Evolutionary conservation across 2,329 filamentous ascomycete species (phyloP), one percentile per base, ranked within the genome.

Genomic region (Paecilomyces sp.): DNA sequence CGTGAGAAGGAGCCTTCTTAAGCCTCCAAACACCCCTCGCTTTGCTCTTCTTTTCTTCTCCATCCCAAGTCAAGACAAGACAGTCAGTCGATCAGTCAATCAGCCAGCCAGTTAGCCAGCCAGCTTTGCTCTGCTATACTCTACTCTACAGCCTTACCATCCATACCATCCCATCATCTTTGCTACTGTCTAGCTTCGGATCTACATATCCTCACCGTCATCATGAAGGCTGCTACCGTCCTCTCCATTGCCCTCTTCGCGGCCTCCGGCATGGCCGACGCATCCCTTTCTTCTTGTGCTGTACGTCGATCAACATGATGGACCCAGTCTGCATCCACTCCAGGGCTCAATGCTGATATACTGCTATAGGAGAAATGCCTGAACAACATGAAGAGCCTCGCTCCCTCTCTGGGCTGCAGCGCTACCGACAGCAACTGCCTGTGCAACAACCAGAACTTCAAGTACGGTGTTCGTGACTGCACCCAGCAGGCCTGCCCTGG

Each of bases 401-500:
- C 76, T 52, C 33, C 60, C 3, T 65, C 70, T 3, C 66, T 80
- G n/a, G 74, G 76, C 55, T 81, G 79, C 68, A 63, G 65, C 25
- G 47, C 63, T 28, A 66, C 64, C 53, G 75, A 80, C 62, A 53
- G 71, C 52, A 57, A 58, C 30, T 81, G 79, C 64, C 70, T 77
- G 51, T 80, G 78, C 71, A 68, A 64, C 36, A 74, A 67, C 57
- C 33, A 63, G 24, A 62, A 81, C 71, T 80, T 80, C 66, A 60
- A 65, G 31, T 75, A 69, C 61, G 79, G 79, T 60, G 71, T 81
- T 55, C 76, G 73, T 41, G 79, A 81, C 68, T 81, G 79, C 72
- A 76, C 76, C 50, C 54, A 64, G 15, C 61, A 79, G 66, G 74
- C 77, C 34, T 81, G 79, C 67, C 74, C 75, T 52, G 66, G 62